Conservation (phyloP, 2,329 filamentous ascomycete genomes). For the Talaromyces sp. region DNA sequence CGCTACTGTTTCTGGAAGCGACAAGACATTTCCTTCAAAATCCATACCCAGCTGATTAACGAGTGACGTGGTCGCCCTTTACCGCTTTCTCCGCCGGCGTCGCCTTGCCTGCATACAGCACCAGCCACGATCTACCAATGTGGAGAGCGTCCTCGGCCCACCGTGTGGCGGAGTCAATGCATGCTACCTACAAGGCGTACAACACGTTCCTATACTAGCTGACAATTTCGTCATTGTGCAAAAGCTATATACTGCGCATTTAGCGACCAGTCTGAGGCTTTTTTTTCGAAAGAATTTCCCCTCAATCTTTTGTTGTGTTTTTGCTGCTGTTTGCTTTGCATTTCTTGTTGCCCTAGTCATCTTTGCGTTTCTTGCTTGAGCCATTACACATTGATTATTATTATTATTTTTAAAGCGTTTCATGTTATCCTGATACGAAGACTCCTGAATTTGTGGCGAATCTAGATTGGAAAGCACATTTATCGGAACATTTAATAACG, state of each 20-base stretch:
- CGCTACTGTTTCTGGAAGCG: neutral
- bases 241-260: neutral
- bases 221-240: constrained; percentile 1
- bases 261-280: neutral
- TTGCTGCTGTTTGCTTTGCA: neutral
- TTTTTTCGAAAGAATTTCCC: neutral
- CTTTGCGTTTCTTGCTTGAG: neutral
- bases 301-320: neutral
- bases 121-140: constrained; percentile 11
- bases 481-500: neutral
- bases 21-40: neutral
- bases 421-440: neutral
- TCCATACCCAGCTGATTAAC: constrained; percentile 7
- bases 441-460: neutral
- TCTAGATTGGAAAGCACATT: neutral
- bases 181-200: constrained; percentile 11
- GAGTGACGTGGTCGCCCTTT: constrained; percentile 12
- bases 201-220: neutral
- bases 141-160: constrained; percentile 18
- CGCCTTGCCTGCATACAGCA: constrained; percentile 11
- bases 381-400: neutral
- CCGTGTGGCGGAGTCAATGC: constrained; percentile 35
- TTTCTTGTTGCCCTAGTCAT: neutral
- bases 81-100: constrained; percentile 7
- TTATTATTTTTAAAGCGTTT: neutral